Base-by-base conservation (phyloP, 1,284 basidiomycete genomes). In the Ganoderma sinense region DNA sequence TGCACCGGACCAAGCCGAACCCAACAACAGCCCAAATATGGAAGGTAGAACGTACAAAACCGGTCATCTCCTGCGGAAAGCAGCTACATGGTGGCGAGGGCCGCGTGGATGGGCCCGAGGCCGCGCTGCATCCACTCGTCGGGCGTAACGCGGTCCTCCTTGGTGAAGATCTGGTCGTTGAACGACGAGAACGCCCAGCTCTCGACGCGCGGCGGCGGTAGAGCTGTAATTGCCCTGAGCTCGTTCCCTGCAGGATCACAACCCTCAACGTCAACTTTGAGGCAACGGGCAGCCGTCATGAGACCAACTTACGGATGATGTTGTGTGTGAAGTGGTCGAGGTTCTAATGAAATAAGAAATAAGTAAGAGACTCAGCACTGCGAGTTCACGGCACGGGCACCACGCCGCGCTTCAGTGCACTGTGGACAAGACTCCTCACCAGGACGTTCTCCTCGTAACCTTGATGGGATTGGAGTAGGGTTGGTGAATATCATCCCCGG, bases 391-490 rank as follows among this genome's bases (percentile, higher is more conserved):
- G 23, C 39, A n/a, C 36, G 58, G 58, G 40, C 36, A 18, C 23
- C 3, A 39, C 58, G n/a, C 23, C 3, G 31, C 23, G 31, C 13
- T 18, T 6, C 45, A 51, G 23, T n/a, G 48, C 26, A 23, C 23
- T 2, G 23, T 4, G 11, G 10, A 11, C n/a, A 43, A 51, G 63
- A 29, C n/a, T n/a, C 78, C 86, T 73, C 70, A 88, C 88, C 67
- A 91, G 82, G 74, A 91, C 90, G 76, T 92, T 91, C 77, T 89
- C 90, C 79, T 91, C 90, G 75, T 91, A 91, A 48, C 86, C 80
- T 80, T 69, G 74, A 78, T 53, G n/a, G 8, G 2, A 6, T 39
- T 39, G 36, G n/a, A 59, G 33, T 39, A 39, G 16, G n/a, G 58
- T 23, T n/a, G 3, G 16, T 7, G n/a, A 23, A 40, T 20, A 31